Conservation (phyloP, 2,329 filamentous ascomycete genomes). For the Aspergillus brunneoviolaceus region DNA sequence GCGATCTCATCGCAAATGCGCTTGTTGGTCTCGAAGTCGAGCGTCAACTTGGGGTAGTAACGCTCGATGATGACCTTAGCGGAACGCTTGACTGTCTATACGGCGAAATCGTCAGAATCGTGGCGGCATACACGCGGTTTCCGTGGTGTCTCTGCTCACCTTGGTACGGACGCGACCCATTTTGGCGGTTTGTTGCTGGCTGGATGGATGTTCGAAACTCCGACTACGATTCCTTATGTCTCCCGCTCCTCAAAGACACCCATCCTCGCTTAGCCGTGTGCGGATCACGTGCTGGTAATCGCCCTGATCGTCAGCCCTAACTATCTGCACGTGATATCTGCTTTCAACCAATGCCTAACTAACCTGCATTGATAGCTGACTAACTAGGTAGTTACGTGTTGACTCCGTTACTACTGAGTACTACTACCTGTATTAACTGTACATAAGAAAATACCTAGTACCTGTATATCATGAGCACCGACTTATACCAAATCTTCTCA, state of each 20-base stretch:
- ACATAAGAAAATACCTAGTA: too few species aligned
- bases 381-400: too few species aligned
- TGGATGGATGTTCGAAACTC: constrained; percentile 32
- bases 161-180: constrained; percentile 53
- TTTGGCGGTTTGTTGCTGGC: constrained; percentile 43
- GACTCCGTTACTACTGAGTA: too few species aligned
- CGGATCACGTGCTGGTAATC: constrained; percentile 13
- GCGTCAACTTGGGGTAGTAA: constrained; percentile 95
- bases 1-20: constrained; percentile 99
- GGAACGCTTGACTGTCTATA: constrained; percentile 72
- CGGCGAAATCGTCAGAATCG: constrained; percentile 3
- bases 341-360: neutral
- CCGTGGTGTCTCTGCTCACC: constrained; percentile 25
- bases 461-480: too few species aligned
- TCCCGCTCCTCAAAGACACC: neutral
- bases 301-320: neutral
- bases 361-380: too few species aligned
- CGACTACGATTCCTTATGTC: neutral
- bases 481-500: too few species aligned
- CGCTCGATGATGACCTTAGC: constrained; percentile 99
- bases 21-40: constrained; percentile 99
- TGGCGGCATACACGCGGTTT: neutral
- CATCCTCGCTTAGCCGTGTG: constrained; percentile 27
- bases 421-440: too few species aligned
- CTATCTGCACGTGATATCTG: neutral